A percentile compares a stretch with the other conserved stretches of the same genome.
Evolutionary conservation across 1,139 yeast species (phyloP).

Genomic region (Kurtzmaniella natalensis): DNA sequence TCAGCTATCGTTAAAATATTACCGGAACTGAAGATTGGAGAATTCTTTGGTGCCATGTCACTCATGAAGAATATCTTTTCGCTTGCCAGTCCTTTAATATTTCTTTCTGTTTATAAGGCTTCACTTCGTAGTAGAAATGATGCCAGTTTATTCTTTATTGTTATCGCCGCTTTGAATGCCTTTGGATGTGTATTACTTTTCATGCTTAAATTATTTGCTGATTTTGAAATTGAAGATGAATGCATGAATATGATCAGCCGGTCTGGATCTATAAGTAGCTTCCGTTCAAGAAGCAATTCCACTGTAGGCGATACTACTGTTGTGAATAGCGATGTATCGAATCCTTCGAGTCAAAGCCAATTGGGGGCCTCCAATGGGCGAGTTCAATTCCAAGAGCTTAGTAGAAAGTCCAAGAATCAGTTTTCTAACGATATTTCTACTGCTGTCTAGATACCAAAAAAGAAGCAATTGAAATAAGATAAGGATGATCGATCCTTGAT

Average conservation of each 20-base stretch:
- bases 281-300: neutral
- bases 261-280: neutral
- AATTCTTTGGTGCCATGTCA: constrained; percentile 36
- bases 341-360: no score
- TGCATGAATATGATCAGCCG: neutral
- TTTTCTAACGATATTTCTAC: no score
- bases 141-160: constrained; percentile 10
- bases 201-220: neutral
- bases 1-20: constrained; percentile 35
- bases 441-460: no score
- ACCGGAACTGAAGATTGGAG: constrained; percentile 38
- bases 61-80: constrained; percentile 26
- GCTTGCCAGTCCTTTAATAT: constrained; percentile 23
- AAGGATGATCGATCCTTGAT: no score
- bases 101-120: constrained; percentile 26
- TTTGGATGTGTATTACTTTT: neutral
- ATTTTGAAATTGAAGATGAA: neutral
- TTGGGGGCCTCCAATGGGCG: no score
- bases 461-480: no score
- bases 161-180: constrained; percentile 1
- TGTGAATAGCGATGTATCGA: no score
- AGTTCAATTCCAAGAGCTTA: no score
- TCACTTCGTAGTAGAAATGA: constrained; percentile 4
- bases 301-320: no score
- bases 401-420: no score